phyloP scores from a whole-genome alignment of 495 filamentous ascomycete species.

The Aspergillus carlsbadensis region DNA sequence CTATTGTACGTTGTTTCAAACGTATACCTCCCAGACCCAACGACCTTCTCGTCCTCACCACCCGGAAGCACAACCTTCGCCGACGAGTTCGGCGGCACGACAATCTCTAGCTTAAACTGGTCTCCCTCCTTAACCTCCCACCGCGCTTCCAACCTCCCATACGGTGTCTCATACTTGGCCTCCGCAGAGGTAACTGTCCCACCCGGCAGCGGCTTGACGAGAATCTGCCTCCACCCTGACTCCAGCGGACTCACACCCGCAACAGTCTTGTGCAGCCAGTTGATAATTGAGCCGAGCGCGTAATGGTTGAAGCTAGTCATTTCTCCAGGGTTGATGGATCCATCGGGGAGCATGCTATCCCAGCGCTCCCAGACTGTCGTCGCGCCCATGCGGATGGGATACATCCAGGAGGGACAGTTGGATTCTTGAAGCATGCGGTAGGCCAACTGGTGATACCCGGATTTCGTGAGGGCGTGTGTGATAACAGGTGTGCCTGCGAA shows the following conservation, averaged over 20 bases:
- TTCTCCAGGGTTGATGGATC: constrained; percentile 48
- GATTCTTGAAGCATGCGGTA: constrained; percentile 44
- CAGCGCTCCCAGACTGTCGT: constrained; percentile 60
- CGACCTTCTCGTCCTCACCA: constrained; percentile 2
- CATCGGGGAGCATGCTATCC: constrained; percentile 53
- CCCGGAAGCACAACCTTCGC: constrained; percentile 25
- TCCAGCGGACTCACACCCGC: constrained; percentile 23
- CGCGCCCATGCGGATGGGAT: constrained; percentile 51
- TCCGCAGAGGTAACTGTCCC: constrained; percentile 22
- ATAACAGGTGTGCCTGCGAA: constrained; percentile 56
- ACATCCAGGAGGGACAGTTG: constrained; percentile 49
- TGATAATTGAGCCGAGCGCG: constrained; percentile 41
- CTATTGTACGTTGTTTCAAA: background rate
- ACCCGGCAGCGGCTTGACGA: constrained; percentile 27
- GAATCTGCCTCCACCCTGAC: constrained; percentile 28
- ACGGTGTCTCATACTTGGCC: constrained; percentile 26
- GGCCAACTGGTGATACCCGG: constrained; percentile 29
- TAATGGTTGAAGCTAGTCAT: constrained; percentile 61
- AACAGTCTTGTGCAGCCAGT: constrained; percentile 32
- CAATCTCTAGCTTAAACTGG: constrained; percentile 20
- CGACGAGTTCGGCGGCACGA: constrained; percentile 31
- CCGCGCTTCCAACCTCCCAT: constrained; percentile 25
- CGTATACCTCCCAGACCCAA: background rate
- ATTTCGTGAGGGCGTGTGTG: constrained; percentile 39
- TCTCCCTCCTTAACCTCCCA: constrained; percentile 20